Base-by-base conservation (phyloP, 2,329 filamentous ascomycete genomes). In the Botryotinia globosa region DNA sequence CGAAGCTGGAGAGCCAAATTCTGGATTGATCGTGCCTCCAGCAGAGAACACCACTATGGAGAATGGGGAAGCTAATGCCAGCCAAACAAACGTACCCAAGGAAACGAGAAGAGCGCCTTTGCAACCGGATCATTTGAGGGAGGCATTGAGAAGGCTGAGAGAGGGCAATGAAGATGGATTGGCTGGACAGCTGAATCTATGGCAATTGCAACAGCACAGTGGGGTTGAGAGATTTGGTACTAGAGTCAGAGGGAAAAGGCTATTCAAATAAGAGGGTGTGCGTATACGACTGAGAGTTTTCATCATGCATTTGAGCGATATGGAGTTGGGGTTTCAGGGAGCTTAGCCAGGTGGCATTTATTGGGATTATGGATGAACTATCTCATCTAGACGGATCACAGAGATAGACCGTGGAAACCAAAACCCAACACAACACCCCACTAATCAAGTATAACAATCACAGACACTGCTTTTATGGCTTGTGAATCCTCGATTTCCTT, bases 51-150 rank as follows among this genome's bases (percentile, higher is more conserved):
- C 54, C 2, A 20, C 25, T 44, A 54, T n/a, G 18, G 44, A 9
- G 37, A 8, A 79, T 34, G 78, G 77, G 32, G 48, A 56, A 56
- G 9, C 32, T 16, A 76, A 74, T 70, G 71, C 69, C 25, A 77
- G 79, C 42, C 78, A 83, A 20, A 79, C 83, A 74, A 59, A 75
- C 1, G 79, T 80, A 34, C 68, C 75, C 10, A 79, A 81, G 56
- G 80, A 83, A 63, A 80, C 79, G 6, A 81, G 82, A 58, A 84
- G 85, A 54, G 88, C 86, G 0, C 91, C 92, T 1, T 80, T 95
- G 64, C 87, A 90, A 39, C 91, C 92, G 0, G 92, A 94, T 74
- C 92, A 94, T 81, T 81, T 95, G 63, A 85, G 91, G 32, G 92
- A 94, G 81, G 91, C 92, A 8, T 85, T 91, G 80, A 85, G 91